Evolutionary conservation across 352 stramenopile species (phyloP).

Genomic region (Globisporangium paddicum): DNA sequence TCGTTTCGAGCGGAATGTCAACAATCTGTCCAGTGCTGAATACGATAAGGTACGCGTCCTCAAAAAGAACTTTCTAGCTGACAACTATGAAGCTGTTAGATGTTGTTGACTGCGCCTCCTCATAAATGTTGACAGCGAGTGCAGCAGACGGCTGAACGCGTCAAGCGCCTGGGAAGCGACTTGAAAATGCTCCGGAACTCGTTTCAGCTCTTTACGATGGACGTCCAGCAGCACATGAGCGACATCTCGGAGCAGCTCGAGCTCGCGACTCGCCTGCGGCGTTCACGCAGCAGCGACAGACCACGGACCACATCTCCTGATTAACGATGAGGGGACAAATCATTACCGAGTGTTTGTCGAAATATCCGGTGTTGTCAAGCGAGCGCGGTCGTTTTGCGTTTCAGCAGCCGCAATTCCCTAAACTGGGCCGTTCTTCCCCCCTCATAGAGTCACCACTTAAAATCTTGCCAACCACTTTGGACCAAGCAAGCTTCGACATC

Average conservation of each 20-base stretch:
- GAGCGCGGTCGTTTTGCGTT: slow-evolving; percentile 4
- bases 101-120: background rate
- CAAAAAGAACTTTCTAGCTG: background rate
- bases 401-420: background rate
- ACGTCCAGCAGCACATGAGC: slow-evolving; percentile 51
- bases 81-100: background rate
- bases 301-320: background rate
- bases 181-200: slow-evolving; percentile 46
- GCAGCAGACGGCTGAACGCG: slow-evolving; percentile 20
- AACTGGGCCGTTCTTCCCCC: background rate
- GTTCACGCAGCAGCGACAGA: background rate
- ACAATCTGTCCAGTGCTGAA: slow-evolving; percentile 27
- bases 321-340: no score
- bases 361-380: background rate
- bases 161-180: slow-evolving; percentile 30
- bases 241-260: slow-evolving; percentile 45
- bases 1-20: slow-evolving; percentile 10
- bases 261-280: slow-evolving; percentile 3
- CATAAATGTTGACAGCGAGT: slow-evolving; percentile 21
- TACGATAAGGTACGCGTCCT: slow-evolving; percentile 24
- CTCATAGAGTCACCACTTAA: background rate
- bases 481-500: background rate
- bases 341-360: no score
- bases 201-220: slow-evolving; percentile 50
- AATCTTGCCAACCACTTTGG: background rate